Evolutionary conservation across 2,329 filamentous ascomycete genomes (phyloP).

Genomic region (Talaromyces sp.): DNA sequence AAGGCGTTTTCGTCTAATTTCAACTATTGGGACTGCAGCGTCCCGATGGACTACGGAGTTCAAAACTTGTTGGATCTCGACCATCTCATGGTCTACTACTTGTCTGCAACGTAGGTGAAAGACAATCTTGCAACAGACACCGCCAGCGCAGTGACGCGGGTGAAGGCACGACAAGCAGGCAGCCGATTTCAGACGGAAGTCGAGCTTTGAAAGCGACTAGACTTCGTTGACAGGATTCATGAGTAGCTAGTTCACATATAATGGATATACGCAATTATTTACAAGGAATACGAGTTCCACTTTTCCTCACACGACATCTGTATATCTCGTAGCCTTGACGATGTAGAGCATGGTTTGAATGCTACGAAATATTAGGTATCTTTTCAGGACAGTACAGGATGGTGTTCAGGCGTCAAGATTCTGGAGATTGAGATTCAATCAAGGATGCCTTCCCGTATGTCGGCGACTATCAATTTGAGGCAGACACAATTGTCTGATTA

Average conservation of each 20-base stretch:
- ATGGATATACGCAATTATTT: neutral
- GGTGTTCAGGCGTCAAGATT: neutral
- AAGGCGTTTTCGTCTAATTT: conserved; percentile 20
- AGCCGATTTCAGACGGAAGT: conserved; percentile 2
- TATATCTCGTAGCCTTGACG: neutral
- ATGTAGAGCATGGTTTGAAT: neutral
- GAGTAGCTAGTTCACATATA: neutral
- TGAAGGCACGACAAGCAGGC: neutral
- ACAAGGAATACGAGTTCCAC: neutral
- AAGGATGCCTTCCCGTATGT: neutral
- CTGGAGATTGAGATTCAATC: too few species aligned
- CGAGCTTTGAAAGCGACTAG: neutral
- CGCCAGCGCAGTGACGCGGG: neutral
- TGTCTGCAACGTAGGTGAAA: conserved; percentile 12
- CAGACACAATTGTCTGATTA: neutral
- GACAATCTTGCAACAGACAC: conserved; percentile 1
- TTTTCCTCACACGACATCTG: neutral
- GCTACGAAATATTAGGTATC: neutral
- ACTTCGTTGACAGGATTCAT: neutral
- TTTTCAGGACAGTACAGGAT: neutral
- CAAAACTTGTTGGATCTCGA: conserved; percentile 9
- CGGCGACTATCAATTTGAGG: neutral
- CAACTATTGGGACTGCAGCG: conserved; percentile 20
- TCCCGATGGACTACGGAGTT: conserved; percentile 9
- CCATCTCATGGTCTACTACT: neutral